Conservation (phyloP, 2,329 filamentous ascomycete species). For the Aspergillus quadricinctus region DNA sequence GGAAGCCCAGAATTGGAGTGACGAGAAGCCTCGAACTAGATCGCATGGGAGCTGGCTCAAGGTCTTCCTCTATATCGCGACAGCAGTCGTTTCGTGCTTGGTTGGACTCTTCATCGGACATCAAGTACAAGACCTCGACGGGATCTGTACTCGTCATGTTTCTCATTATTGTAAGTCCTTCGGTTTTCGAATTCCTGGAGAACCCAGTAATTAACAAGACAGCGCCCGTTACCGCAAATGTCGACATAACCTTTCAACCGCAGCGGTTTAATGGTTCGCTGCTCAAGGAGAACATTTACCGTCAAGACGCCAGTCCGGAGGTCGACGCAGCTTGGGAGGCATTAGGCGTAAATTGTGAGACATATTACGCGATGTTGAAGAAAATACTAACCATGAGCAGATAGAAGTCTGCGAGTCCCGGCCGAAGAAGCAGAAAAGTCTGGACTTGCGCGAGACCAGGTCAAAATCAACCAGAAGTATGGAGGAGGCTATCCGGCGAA, state of each 20-base stretch:
- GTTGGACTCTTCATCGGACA: conserved; percentile 13
- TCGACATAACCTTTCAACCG: conserved; percentile 39
- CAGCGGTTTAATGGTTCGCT: conserved; percentile 55
- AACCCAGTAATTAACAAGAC: background rate
- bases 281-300: conserved; percentile 51
- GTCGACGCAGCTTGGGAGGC: conserved; percentile 56
- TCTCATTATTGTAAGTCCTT: conserved; percentile 21
- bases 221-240: conserved; percentile 37
- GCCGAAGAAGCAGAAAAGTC: conserved; percentile 47
- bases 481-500: conserved; percentile 51
- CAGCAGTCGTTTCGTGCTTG: conserved; percentile 16
- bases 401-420: conserved; percentile 48
- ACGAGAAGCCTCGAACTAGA: background rate
- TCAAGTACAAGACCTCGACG: conserved; percentile 13
- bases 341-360: conserved; percentile 49
- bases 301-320: conserved; percentile 47
- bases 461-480: conserved; percentile 52
- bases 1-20: conserved; percentile 2
- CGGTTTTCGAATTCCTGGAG: no score
- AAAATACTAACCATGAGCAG: conserved; percentile 19
- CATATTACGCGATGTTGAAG: background rate
- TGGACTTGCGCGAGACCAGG: conserved; percentile 52
- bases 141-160: conserved; percentile 19
- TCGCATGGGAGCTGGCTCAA: conserved; percentile 2
- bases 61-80: conserved; percentile 10